Percentiles rank a stretch among this genome's conserved stretches.
Evolutionary conservation across 2,329 filamentous ascomycete species (phyloP).

Genomic region (Penicillium olsonii): DNA sequence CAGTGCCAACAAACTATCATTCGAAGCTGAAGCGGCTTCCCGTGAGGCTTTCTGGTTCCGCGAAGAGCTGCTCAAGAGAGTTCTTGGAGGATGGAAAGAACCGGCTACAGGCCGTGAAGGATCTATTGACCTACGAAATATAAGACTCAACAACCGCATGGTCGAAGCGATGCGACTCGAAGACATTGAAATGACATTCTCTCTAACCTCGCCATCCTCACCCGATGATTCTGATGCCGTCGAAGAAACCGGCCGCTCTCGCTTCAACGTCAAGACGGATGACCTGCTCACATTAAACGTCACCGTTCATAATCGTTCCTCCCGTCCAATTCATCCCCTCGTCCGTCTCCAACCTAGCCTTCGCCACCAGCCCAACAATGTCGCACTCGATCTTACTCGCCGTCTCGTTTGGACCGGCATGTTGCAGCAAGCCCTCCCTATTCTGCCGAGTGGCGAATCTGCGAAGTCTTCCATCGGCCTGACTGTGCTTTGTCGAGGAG

Average conservation of each 20-base stretch:
- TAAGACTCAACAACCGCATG: conserved; percentile 75
- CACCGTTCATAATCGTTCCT: conserved; percentile 73
- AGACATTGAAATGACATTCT: conserved; percentile 68
- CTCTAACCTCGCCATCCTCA: conserved; percentile 34
- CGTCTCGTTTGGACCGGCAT: conserved; percentile 84
- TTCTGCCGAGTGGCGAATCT: conserved; percentile 61
- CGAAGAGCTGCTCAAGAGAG: conserved; percentile 71
- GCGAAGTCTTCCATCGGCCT: conserved; percentile 67
- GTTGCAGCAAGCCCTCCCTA: conserved; percentile 71
- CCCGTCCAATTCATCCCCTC: conserved; percentile 67
- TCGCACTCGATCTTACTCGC: conserved; percentile 78
- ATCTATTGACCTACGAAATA: conserved; percentile 71
- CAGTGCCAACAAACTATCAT: conserved; percentile 74
- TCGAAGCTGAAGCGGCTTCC: conserved; percentile 74
- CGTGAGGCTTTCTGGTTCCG: conserved; percentile 91
- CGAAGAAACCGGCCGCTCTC: conserved; percentile 46
- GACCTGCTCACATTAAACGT: conserved; percentile 70
- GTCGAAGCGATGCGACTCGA: conserved; percentile 80
- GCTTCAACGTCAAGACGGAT: conserved; percentile 56
- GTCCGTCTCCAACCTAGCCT: conserved; percentile 77
- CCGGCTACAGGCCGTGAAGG: conserved; percentile 62
- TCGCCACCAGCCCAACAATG: conserved; percentile 68
- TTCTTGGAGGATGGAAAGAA: conserved; percentile 73
- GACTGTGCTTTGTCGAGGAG: conserved; percentile 73
- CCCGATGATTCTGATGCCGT: conserved; percentile 25